Conservation (phyloP, 805 yeast species). For the Pichia ethanolica region DNA sequence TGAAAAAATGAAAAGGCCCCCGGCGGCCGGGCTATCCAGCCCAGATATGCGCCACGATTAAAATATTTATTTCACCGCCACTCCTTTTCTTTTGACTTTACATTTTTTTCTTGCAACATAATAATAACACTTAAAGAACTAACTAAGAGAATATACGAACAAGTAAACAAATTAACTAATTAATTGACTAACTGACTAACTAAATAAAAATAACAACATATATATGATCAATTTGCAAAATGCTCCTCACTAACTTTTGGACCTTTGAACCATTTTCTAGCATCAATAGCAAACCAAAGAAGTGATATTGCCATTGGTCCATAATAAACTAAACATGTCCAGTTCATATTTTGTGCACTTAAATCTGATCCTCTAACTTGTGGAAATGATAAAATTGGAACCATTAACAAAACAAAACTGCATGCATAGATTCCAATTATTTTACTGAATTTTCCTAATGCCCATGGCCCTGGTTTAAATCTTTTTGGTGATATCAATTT, state of each 20-base stretch:
- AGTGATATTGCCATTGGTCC: slow-evolving; percentile 28
- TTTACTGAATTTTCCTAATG: slow-evolving; percentile 33
- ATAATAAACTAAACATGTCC: slow-evolving; percentile 42
- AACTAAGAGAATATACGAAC: no score
- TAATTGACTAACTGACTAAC: no score
- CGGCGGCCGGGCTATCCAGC: no score
- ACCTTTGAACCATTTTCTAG: slow-evolving; percentile 47
- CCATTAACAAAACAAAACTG: slow-evolving; percentile 36
- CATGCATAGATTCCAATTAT: slow-evolving; percentile 33
- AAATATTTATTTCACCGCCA: no score
- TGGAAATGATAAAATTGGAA: slow-evolving; percentile 44
- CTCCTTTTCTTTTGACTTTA: no score
- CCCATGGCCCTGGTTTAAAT: slow-evolving; percentile 41
- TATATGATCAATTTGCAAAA: slow-evolving; percentile 43
- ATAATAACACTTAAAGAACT: no score
- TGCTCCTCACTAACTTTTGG: slow-evolving; percentile 35
- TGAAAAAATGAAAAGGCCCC: no score
- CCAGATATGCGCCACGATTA: no score
- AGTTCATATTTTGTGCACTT: slow-evolving; percentile 40
- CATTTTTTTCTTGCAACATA: no score
- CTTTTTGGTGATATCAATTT: slow-evolving; percentile 33
- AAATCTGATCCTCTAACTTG: slow-evolving; percentile 33
- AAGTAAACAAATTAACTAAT: no score
- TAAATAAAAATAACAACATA: no score
- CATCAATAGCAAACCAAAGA: slow-evolving; percentile 38